Conservation (phyloP, 2,329 filamentous ascomycete species). For the Diplodia seriata region DNA sequence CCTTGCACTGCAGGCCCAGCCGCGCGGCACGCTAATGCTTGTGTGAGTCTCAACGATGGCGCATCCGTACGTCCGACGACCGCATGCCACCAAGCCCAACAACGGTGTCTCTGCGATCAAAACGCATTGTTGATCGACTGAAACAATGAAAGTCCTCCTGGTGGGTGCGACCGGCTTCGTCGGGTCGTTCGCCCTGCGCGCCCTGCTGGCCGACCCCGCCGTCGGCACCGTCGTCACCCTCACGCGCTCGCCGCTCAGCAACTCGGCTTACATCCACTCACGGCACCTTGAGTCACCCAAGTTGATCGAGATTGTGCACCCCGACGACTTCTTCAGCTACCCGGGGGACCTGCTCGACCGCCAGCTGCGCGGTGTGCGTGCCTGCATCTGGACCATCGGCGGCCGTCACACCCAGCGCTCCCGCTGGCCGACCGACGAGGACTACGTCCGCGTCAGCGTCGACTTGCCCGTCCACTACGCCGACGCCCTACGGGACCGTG, state of each 20-base stretch:
- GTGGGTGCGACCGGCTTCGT: slow-evolving; percentile 35
- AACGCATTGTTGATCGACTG: neutral
- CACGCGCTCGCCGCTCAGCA: slow-evolving; percentile 7
- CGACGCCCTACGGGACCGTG: neutral
- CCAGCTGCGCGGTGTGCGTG: slow-evolving; percentile 7
- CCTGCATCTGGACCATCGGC: slow-evolving; percentile 19
- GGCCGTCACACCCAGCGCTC: slow-evolving; percentile 17
- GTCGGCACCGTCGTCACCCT: slow-evolving; percentile 4
- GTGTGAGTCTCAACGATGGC: slow-evolving; percentile 2
- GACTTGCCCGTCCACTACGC: neutral
- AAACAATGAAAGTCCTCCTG: slow-evolving; percentile 33
- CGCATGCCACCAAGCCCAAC: neutral
- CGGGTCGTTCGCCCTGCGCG: slow-evolving; percentile 32
- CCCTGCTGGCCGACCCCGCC: slow-evolving; percentile 26
- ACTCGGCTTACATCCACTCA: neutral
- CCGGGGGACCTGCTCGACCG: neutral
- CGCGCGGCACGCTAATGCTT: slow-evolving; percentile 7
- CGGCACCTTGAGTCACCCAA: slow-evolving; percentile 8
- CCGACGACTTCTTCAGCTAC: neutral
- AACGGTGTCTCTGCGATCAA: neutral
- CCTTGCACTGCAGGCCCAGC: slow-evolving; percentile 2
- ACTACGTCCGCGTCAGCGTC: slow-evolving; percentile 20
- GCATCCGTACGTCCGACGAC: neutral
- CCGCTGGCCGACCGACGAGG: slow-evolving; percentile 9
- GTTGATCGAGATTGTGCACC: slow-evolving; percentile 7